These are phyloP conservation scores for Fonsecaea nubica DNA, from an alignment of 2,329 filamentous ascomycete species.

Conservation along the genomic window DNA sequence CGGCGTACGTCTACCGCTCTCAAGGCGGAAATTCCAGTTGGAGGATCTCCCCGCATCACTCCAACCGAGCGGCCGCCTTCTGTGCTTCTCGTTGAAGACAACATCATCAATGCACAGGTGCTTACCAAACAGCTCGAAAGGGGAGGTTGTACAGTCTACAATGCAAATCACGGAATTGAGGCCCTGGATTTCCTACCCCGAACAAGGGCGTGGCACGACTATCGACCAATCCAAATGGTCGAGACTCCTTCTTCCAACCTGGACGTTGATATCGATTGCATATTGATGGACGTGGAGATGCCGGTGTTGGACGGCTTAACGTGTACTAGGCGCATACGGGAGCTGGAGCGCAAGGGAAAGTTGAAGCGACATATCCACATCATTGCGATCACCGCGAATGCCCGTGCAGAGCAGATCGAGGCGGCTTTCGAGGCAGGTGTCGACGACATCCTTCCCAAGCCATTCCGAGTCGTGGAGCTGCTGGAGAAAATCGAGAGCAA, in stretches of 20 bases:
- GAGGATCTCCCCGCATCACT: not conserved
- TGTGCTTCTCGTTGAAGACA: conserved; percentile 53
- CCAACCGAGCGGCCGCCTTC: not conserved
- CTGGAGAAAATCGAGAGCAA: conserved; percentile 68
- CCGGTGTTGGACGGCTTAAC: conserved; percentile 81
- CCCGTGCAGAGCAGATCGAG: conserved; percentile 68
- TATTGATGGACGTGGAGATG: conserved; percentile 84
- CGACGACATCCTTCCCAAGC: conserved; percentile 79
- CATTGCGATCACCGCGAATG: conserved; percentile 36
- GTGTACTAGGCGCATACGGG: conserved; percentile 71
- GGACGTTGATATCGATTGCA: conserved; percentile 59
- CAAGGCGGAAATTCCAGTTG: not conserved
- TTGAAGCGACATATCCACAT: conserved; percentile 29
- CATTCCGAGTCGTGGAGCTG: conserved; percentile 72
- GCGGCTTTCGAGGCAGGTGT: conserved; percentile 75
- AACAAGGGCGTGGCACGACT: conserved; percentile 23
- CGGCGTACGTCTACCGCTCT: conserved; percentile 5
- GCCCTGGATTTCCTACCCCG: conserved; percentile 50
- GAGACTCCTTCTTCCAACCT: conserved; percentile 10
- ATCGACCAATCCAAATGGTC: not conserved
- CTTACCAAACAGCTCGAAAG: conserved; percentile 46
- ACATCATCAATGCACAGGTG: conserved; percentile 50
- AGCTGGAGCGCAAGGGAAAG: conserved; percentile 64
- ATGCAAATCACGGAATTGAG: conserved; percentile 49
- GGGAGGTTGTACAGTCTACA: conserved; percentile 45